A percentile compares a stretch with the other conserved stretches of the same genome.
Conservation (phyloP, 306 rosid genomes). For the Quercus engelmannii region DNA sequence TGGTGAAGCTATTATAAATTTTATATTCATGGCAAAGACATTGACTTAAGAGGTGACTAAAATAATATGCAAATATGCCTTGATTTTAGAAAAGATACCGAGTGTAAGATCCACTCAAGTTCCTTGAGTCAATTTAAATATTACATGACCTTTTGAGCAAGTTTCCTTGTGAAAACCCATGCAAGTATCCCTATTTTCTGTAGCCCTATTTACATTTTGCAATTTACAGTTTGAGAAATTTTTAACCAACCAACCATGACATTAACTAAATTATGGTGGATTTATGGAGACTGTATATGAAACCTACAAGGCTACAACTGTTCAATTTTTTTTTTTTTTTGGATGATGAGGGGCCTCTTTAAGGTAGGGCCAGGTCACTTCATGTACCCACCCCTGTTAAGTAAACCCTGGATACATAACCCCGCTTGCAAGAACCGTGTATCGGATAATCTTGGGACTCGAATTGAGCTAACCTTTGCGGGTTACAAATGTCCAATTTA, state of each 20-base stretch:
- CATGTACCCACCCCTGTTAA: no score
- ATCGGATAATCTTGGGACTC: no score
- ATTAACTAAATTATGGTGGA: not conserved
- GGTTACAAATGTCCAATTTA: not conserved
- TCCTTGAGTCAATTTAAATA: not conserved
- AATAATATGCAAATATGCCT: not conserved
- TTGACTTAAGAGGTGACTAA: conserved; percentile 2
- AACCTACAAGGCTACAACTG: not conserved
- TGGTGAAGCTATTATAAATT: not conserved
- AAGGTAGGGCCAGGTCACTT: no score
- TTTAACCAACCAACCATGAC: not conserved
- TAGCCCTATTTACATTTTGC: not conserved
- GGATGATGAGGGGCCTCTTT: no score
- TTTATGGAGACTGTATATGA: not conserved
- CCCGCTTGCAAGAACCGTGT: no score
- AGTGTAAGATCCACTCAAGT: not conserved
- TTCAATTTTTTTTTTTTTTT: not conserved
- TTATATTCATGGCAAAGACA: conserved; percentile 14
- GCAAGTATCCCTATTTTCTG: not conserved
- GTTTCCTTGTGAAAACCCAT: not conserved
- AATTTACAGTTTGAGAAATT: not conserved
- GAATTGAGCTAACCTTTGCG: no score
- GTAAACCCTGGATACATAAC: not conserved
- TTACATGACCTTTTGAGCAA: not conserved
- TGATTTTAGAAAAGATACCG: not conserved